These are phyloP conservation scores for Stevia rebaudiana DNA, from an alignment of 140 eudicot genomes.

Conservation along the genomic window DNA sequence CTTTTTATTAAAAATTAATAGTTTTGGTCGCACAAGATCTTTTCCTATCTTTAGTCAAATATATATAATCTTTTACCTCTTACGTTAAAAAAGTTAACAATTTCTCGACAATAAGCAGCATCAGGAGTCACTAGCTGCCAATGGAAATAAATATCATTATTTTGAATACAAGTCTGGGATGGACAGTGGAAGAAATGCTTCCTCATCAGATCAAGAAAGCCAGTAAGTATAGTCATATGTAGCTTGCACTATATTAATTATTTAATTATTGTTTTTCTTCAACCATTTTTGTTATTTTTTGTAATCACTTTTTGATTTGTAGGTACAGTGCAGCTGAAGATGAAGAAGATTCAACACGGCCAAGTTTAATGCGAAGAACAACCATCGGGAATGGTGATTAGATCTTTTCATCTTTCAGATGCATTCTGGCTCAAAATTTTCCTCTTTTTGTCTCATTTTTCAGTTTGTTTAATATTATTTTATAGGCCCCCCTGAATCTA, in stretches of 20 bases:
- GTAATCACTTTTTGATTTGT: constrained; percentile 9
- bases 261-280: background rate
- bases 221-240: constrained; percentile 53
- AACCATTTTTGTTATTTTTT: background rate
- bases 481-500: constrained; percentile 91
- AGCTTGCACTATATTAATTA: background rate
- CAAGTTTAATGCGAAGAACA: constrained; percentile 71
- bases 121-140: constrained; percentile 82
- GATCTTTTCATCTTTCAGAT: background rate
- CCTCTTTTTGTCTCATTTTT: background rate
- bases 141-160: constrained; percentile 70
- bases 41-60: background rate
- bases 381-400: constrained; percentile 83
- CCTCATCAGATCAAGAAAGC: constrained; percentile 94
- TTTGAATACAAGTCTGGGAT: constrained; percentile 90
- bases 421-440: background rate
- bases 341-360: constrained; percentile 62
- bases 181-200: constrained; percentile 71
- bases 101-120: constrained; percentile 49
- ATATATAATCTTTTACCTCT: background rate
- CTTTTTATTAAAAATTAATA: constrained; percentile 5
- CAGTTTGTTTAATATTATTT: constrained; percentile 12
- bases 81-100: constrained; percentile 9
- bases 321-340: constrained; percentile 96
- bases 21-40: background rate